These are phyloP conservation scores for Detonula confervacea DNA, from an alignment of 352 stramenopile genomes.

Conservation along the genomic window DNA sequence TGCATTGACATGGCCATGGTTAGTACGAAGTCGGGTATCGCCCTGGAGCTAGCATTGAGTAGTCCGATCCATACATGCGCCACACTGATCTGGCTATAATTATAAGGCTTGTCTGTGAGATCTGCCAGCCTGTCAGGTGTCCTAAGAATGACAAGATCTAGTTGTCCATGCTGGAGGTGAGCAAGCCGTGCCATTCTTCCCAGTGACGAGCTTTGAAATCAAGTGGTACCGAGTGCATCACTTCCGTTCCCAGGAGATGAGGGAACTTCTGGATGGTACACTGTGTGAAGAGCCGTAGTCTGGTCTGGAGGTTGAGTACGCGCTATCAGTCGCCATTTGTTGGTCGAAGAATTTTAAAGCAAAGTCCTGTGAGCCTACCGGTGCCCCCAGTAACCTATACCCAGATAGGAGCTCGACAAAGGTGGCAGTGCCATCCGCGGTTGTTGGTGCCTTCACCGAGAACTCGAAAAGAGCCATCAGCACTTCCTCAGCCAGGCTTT, in stretches of 20 bases:
- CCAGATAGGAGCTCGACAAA: too few relatives aligned
- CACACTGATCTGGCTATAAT: not conserved
- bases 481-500: too few relatives aligned
- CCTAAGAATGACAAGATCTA: not conserved
- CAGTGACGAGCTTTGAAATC: not conserved
- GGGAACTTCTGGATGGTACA: conserved; percentile 3
- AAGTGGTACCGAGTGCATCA: not conserved
- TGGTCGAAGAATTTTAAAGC: too few relatives aligned
- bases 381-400: too few relatives aligned
- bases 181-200: not conserved
- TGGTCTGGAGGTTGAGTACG: not conserved
- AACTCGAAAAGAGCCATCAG: too few relatives aligned
- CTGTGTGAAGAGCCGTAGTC: not conserved
- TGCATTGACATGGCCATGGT: not conserved
- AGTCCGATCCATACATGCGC: not conserved
- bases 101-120: not conserved
- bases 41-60: not conserved
- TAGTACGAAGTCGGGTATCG: not conserved
- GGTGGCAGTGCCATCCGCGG: too few relatives aligned
- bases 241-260: not conserved
- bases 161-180: not conserved
- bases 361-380: too few relatives aligned
- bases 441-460: too few relatives aligned
- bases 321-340: too few relatives aligned
- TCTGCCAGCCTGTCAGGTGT: not conserved